Percentiles rank a stretch among this genome's conserved stretches.
These are phyloP conservation scores for Tetrapisispora namnaoensis DNA, from an alignment of 805 yeast species.

Conservation along the genomic window DNA sequence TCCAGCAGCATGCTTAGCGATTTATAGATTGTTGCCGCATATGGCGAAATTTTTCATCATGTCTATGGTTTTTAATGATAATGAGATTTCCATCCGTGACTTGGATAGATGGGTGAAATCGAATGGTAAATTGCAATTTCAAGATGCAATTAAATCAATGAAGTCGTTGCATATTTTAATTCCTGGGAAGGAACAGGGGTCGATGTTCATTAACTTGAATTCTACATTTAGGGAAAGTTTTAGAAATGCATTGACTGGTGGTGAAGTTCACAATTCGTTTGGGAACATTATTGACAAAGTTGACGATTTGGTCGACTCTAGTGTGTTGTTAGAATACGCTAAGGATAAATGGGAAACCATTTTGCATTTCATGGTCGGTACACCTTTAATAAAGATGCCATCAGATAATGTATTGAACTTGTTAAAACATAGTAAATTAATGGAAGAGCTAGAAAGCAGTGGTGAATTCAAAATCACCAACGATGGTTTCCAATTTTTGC, in stretches of 20 bases:
- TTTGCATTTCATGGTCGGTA: conserved; percentile 95
- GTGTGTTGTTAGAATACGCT: conserved; percentile 69
- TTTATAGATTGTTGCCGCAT: conserved; percentile 81
- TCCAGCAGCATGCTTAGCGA: conserved; percentile 91
- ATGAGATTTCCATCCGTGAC: conserved; percentile 55
- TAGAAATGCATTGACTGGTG: conserved; percentile 78
- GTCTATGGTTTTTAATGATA: conserved; percentile 76
- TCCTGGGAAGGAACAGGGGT: conserved; percentile 21
- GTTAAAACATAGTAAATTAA: conserved; percentile 70
- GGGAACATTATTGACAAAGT: conserved; percentile 57
- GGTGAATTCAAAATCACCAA: conserved; percentile 63
- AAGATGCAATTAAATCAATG: conserved; percentile 71
- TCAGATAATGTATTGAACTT: conserved; percentile 74
- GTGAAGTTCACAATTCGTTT: conserved; percentile 55
- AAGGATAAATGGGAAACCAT: conserved; percentile 89
- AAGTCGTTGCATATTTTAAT: conserved; percentile 64
- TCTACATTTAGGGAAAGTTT: conserved; percentile 67
- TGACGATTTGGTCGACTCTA: conserved; percentile 50
- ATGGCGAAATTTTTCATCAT: conserved; percentile 81
- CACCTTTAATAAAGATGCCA: conserved; percentile 60
- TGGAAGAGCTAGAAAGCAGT: conserved; percentile 50
- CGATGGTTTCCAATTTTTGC: conserved; percentile 84
- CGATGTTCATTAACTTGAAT: conserved; percentile 41
- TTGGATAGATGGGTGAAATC: conserved; percentile 70
- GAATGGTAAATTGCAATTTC: conserved; percentile 41